phyloP scores from a whole-genome alignment of 2,329 filamentous ascomycete species.

The Pseudophaeomoniella oleicola region DNA sequence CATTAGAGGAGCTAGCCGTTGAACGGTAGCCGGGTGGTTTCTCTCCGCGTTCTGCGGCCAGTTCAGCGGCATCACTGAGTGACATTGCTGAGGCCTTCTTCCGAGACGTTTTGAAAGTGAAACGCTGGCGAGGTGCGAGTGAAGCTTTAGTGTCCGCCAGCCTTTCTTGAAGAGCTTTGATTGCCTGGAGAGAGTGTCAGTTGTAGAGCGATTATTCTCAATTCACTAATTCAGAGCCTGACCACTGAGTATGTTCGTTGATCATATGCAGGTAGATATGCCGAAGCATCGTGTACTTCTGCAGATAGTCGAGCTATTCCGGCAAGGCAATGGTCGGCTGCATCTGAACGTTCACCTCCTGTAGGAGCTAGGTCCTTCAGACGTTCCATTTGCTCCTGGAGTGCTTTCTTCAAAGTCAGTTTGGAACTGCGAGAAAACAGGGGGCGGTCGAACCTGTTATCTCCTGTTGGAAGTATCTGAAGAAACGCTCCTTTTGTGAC shows the following conservation, averaged over 20 bases:
- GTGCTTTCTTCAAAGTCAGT: conserved; percentile 33
- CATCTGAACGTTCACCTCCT: conserved; percentile 64
- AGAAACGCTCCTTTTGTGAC: conserved; percentile 61
- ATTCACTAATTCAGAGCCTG: neutral
- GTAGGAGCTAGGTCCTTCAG: conserved; percentile 48
- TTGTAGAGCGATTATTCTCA: conserved; percentile 10
- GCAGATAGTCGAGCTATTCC: conserved; percentile 68
- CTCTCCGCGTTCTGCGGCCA: conserved; percentile 33
- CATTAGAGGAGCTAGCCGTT: conserved; percentile 25
- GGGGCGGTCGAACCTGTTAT: conserved; percentile 43
- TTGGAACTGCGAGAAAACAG: conserved; percentile 3
- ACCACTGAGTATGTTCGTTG: conserved; percentile 75
- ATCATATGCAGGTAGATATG: conserved; percentile 76
- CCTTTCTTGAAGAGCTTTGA: conserved; percentile 69
- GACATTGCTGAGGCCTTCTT: conserved; percentile 42
- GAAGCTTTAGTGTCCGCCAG: conserved; percentile 54
- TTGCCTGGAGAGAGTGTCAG: conserved; percentile 47
- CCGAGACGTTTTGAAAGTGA: conserved; percentile 56
- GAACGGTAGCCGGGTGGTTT: conserved; percentile 27
- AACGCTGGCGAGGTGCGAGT: conserved; percentile 62
- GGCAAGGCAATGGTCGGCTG: conserved; percentile 65
- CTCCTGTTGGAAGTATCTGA: conserved; percentile 66
- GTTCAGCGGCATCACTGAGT: conserved; percentile 39
- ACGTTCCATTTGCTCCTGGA: conserved; percentile 61
- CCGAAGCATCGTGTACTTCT: conserved; percentile 70